phyloP scores from a whole-genome alignment of 2,329 filamentous ascomycete genomes.

The Dryadomyces quercivorus region DNA sequence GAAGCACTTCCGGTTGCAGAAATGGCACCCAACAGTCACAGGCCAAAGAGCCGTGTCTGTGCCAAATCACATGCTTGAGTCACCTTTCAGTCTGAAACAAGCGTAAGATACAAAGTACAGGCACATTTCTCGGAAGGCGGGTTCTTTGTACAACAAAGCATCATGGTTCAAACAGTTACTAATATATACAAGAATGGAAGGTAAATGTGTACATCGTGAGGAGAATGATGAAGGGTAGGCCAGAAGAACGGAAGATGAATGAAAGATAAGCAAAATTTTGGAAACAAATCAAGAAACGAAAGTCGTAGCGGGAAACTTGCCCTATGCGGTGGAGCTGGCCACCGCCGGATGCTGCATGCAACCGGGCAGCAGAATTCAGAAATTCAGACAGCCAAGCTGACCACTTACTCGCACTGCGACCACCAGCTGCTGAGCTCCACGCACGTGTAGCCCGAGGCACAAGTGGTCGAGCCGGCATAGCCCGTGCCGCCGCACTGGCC shows the following conservation, averaged over 20 bases:
- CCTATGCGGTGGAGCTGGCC: too few species aligned
- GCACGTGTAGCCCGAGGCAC: constrained; percentile 19
- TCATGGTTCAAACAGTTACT: too few species aligned
- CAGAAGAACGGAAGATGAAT: background rate
- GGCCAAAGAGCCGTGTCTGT: background rate
- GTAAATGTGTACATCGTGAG: too few species aligned
- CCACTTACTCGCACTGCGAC: constrained; percentile 19
- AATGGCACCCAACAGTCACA: background rate
- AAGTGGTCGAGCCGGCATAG: constrained; percentile 21
- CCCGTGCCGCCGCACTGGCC: constrained; percentile 23
- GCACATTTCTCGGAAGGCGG: too few species aligned
- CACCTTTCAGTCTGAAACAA: too few species aligned
- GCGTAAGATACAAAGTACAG: too few species aligned
- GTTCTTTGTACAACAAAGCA: too few species aligned
- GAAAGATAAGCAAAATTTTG: background rate
- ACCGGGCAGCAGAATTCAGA: too few species aligned
- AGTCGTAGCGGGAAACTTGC: background rate
- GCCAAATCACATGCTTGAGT: too few species aligned
- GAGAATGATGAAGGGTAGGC: background rate
- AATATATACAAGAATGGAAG: too few species aligned
- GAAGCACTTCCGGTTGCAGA: too few species aligned
- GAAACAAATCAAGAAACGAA: background rate
- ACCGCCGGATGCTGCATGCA: too few species aligned
- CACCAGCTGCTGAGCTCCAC: constrained; percentile 18
- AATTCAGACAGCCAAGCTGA: background rate